phyloP scores from a whole-genome alignment of 129 eudicot genomes.

The Helichrysum umbraculigerum region DNA sequence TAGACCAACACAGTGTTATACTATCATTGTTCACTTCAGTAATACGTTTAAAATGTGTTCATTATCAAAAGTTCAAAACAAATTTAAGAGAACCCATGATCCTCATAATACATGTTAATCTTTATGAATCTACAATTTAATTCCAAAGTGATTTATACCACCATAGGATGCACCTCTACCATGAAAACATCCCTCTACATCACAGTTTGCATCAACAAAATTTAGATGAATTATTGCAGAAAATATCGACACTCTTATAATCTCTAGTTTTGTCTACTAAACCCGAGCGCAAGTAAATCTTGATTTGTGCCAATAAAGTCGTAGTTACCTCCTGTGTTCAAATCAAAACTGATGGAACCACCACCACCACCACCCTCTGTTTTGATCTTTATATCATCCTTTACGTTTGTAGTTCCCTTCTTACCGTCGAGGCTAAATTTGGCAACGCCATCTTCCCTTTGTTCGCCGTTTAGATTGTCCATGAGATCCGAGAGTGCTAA shows the following conservation, averaged over 20 bases:
- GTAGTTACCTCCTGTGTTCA: conserved; percentile 70
- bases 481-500: conserved; percentile 72
- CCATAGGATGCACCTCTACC: conserved; percentile 23
- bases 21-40: neutral
- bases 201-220: conserved; percentile 38
- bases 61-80: conserved; percentile 17
- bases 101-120: conserved; percentile 36
- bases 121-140: conserved; percentile 36
- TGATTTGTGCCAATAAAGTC: conserved; percentile 68
- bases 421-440: conserved; percentile 22
- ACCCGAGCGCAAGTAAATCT: conserved; percentile 46
- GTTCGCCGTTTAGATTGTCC: conserved; percentile 60
- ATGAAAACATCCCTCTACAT: conserved; percentile 28
- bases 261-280: conserved; percentile 45
- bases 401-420: conserved; percentile 29
- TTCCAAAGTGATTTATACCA: conserved; percentile 19
- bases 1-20: neutral
- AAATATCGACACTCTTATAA: conserved; percentile 23
- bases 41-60: conserved; percentile 2
- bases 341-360: conserved; percentile 64
- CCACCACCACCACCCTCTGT: conserved; percentile 41
- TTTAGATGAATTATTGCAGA: conserved; percentile 41
- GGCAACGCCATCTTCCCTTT: conserved; percentile 24
- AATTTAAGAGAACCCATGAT: conserved; percentile 25
- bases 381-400: conserved; percentile 48